These are phyloP conservation scores for Myxozyma mucilagina DNA, from an alignment of 805 yeast species.

Conservation along the genomic window DNA sequence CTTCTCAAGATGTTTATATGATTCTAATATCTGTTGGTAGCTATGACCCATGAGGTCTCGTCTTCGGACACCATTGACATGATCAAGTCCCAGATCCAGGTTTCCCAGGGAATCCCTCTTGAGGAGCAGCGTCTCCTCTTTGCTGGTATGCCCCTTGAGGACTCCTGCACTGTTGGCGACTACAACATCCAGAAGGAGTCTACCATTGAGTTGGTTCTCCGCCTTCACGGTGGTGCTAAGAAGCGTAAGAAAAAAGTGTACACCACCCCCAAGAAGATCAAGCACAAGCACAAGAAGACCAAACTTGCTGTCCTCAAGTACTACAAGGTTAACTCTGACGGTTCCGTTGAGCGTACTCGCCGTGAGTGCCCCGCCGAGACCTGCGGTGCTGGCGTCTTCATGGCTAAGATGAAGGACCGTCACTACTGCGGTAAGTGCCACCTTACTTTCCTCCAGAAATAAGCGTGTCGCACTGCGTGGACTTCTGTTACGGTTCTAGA, in stretches of 20 bases:
- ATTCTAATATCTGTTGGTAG: background rate
- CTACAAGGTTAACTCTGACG: conserved; percentile 99
- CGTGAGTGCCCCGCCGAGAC: conserved; percentile 91
- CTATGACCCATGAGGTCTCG: conserved; percentile 97
- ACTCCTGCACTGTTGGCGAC: conserved; percentile 87
- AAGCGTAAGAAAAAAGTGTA: conserved; percentile 99
- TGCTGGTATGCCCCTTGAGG: conserved; percentile 95
- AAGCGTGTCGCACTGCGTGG: background rate
- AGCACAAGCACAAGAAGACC: conserved; percentile 99
- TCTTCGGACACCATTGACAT: conserved; percentile 97
- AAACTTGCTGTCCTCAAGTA: conserved; percentile 98
- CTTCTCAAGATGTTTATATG: too few species aligned
- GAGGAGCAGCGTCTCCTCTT: conserved; percentile 96
- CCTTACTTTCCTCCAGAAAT: conserved; percentile 61
- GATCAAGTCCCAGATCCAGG: conserved; percentile 95
- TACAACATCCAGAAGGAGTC: conserved; percentile 99
- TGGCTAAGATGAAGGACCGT: conserved; percentile 99
- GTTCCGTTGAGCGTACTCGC: conserved; percentile 97
- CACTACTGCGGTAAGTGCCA: conserved; percentile 99
- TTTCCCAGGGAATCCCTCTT: conserved; percentile 97
- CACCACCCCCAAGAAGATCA: conserved; percentile 99
- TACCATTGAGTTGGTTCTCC: conserved; percentile 90
- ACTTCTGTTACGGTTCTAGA: background rate
- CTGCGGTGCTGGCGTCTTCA: conserved; percentile 99
- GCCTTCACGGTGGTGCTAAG: conserved; percentile 99